A percentile compares a stretch with the other conserved stretches of the same genome.
These are phyloP conservation scores for Hemisphaericaspora subhashii DNA, from an alignment of 1,139 yeast species.

Conservation along the genomic window DNA sequence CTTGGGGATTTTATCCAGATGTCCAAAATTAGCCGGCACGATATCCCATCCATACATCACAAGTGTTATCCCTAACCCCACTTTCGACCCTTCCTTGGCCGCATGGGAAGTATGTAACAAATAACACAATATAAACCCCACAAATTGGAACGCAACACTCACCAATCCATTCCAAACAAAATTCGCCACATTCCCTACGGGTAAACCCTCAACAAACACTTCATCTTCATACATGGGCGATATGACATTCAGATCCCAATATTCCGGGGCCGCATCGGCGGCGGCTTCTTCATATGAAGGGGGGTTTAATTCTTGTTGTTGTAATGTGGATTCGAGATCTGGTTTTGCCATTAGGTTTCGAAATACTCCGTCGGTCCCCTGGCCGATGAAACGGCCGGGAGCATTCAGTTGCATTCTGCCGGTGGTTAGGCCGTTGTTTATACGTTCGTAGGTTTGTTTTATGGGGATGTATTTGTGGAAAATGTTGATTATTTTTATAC, in stretches of 20 bases:
- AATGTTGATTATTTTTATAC: conserved; percentile 34
- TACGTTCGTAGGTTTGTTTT: conserved; percentile 45
- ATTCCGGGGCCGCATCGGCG: conserved; percentile 92
- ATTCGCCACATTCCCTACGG: conserved; percentile 90
- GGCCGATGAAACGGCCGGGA: conserved; percentile 51
- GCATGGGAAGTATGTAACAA: conserved; percentile 95
- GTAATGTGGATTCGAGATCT: conserved; percentile 47
- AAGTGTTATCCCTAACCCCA: conserved; percentile 87
- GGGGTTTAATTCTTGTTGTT: conserved; percentile 55
- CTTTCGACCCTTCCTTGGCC: conserved; percentile 92
- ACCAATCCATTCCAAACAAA: conserved; percentile 89
- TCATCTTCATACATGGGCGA: conserved; percentile 85
- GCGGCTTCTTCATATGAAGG: conserved; percentile 96
- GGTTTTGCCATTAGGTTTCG: conserved; percentile 88
- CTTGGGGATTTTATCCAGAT: conserved; percentile 35
- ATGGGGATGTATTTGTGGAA: conserved; percentile 39
- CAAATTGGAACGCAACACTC: conserved; percentile 86
- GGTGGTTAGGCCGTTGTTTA: conserved; percentile 43
- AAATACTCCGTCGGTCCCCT: conserved; percentile 87
- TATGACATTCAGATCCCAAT: conserved; percentile 90
- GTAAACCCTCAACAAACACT: conserved; percentile 90
- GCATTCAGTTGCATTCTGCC: conserved; percentile 47
- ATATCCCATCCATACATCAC: conserved; percentile 73
- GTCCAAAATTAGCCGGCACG: conserved; percentile 60
- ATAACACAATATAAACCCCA: conserved; percentile 90